Percentiles rank a stretch among this genome's conserved stretches.
Conservation (phyloP, 2,329 filamentous ascomycete species). For the Xylaria sp. region DNA sequence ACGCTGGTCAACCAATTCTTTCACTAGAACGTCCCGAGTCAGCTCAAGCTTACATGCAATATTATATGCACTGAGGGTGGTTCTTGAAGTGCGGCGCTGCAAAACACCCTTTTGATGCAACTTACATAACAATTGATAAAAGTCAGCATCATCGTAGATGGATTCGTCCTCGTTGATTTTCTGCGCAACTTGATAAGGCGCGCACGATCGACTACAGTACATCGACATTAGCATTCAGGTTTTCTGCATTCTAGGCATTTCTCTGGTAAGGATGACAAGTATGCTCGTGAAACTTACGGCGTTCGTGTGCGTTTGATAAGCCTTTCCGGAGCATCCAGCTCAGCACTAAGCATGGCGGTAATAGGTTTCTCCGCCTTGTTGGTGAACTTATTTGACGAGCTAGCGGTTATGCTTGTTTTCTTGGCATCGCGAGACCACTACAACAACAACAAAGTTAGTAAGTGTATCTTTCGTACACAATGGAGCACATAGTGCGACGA, state of each 20-base stretch:
- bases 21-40: constrained; percentile 60
- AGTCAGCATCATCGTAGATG: constrained; percentile 93
- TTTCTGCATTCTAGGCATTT: background rate
- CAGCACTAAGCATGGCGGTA: constrained; percentile 74
- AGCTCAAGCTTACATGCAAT: constrained; percentile 12
- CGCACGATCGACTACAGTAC: constrained; percentile 71
- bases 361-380: constrained; percentile 68
- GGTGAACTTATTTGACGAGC: constrained; percentile 64
- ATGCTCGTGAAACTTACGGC: constrained; percentile 53
- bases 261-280: background rate
- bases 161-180: constrained; percentile 67
- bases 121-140: constrained; percentile 82
- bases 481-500: background rate
- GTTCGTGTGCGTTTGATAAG: constrained; percentile 75
- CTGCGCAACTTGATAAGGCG: constrained; percentile 72
- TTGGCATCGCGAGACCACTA: constrained; percentile 87
- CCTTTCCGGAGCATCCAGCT: constrained; percentile 73
- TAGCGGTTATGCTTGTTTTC: constrained; percentile 66
- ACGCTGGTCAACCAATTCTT: constrained; percentile 91
- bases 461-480: background rate
- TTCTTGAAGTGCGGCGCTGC: no score
- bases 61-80: background rate
- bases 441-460: background rate
- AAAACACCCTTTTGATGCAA: background rate
- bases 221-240: constrained; percentile 16